Evolutionary conservation across 2,329 filamentous ascomycete genomes (phyloP), one percentile per base, ranked within the genome.

Genomic region (Alternaria gaisen): DNA sequence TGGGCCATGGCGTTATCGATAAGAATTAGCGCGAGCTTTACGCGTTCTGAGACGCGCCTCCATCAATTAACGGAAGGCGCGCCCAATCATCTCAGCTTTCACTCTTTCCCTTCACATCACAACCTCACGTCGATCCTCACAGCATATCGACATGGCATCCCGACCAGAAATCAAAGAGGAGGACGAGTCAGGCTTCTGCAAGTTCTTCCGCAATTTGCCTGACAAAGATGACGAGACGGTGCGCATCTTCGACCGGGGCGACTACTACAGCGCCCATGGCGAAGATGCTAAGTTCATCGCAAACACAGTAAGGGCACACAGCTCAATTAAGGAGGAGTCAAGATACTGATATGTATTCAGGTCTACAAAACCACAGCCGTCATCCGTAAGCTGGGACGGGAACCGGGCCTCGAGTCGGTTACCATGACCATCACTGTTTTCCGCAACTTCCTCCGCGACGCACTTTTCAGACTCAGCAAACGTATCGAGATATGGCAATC

Each of bases 311-410:
- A 63, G 83, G 72, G 1, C n/a, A 3, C 30, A n/a, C 47, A 18
- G 11, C 8, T 6, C 14, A 4, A 11, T 26, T 26, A 12, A 3
- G n/a, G 1, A 4, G 6, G 22, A 5, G 0, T 11, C 5, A 26
- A 6, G 0, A 5, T 44, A 46, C 26, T 60, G 7, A 60, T 12
- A 46, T 2, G 28, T 18, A 14, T 26, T 10, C 63, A 91, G 89
- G 91, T 98, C 61, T 99, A 99, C 86, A 97, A 97, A 82, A 98
- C 95, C 5, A 98, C 94, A 2, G 97, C 95, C 0, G 95, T 99
- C 16, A 87, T 99, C 22, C 89, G 94, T 69, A 93, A 95, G 71
- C 87, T 99, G 22, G 95, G 95, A 63, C 89, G 90, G 75, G 88
- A 91, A 61, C 92, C 90, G n/a, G 91, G 91, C 48, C 86, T 99